Conservation (phyloP, 2,329 filamentous ascomycete genomes). For the Taxawa tesnikishii region DNA sequence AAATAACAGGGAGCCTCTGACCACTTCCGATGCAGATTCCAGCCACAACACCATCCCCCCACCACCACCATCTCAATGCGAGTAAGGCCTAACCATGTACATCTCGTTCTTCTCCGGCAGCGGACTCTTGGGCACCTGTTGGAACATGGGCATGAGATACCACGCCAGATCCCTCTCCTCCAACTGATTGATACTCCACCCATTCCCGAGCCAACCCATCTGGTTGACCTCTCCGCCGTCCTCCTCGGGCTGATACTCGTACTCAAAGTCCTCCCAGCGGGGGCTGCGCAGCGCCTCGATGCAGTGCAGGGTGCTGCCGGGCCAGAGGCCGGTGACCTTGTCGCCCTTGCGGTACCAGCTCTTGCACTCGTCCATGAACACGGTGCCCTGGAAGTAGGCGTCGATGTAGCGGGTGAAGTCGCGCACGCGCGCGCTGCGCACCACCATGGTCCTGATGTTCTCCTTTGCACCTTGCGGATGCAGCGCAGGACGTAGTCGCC, state of each 20-base stretch:
- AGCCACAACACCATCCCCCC: not conserved
- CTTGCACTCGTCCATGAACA: slow-evolving; percentile 33
- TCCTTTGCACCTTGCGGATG: slow-evolving; percentile 16
- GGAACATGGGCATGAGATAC: slow-evolving; percentile 28
- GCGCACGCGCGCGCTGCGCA: slow-evolving; percentile 33
- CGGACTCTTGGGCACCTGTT: slow-evolving; percentile 20
- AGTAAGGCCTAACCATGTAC: slow-evolving; percentile 23
- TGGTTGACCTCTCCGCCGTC: slow-evolving; percentile 17
- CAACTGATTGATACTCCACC: slow-evolving; percentile 21
- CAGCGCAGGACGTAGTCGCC: slow-evolving; percentile 21
- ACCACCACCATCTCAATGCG: slow-evolving; percentile 14
- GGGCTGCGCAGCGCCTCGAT: slow-evolving; percentile 35
- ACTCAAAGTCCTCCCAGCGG: slow-evolving; percentile 34
- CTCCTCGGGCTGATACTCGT: slow-evolving; percentile 19
- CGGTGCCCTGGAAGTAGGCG: slow-evolving; percentile 30
- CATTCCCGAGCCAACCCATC: slow-evolving; percentile 26
- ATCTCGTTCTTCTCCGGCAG: slow-evolving; percentile 26
- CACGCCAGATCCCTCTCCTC: slow-evolving; percentile 25
- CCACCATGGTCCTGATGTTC: slow-evolving; percentile 28
- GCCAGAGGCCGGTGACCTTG: slow-evolving; percentile 27
- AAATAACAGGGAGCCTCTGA: too few relatives aligned
- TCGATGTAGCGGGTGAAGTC: slow-evolving; percentile 38
- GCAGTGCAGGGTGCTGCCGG: slow-evolving; percentile 35
- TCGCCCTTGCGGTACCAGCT: slow-evolving; percentile 27
- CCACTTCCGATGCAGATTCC: too few relatives aligned